Evolutionary conservation across 2,329 filamentous ascomycete species (phyloP).

Genomic region (Sphaerulina musiva): DNA sequence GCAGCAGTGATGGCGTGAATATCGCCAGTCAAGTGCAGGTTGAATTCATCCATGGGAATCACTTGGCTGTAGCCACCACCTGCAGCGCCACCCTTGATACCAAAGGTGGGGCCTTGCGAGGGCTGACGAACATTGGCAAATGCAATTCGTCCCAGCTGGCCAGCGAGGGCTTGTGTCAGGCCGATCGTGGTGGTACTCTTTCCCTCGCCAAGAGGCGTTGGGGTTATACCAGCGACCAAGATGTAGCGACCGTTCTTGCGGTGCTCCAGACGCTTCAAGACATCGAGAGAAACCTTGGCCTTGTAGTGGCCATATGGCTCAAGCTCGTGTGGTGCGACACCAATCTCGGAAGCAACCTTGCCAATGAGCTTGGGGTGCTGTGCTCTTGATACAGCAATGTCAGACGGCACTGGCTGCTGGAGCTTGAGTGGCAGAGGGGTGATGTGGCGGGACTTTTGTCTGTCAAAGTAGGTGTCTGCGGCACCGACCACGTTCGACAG

Average conservation of each 20-base stretch:
- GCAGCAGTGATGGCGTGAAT: slow-evolving; percentile 96
- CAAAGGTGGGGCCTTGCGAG: slow-evolving; percentile 94
- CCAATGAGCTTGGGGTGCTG: slow-evolving; percentile 92
- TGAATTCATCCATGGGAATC: slow-evolving; percentile 99
- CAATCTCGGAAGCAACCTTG: slow-evolving; percentile 74
- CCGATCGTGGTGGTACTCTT: slow-evolving; percentile 98
- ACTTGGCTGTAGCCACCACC: slow-evolving; percentile 98
- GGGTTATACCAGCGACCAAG: slow-evolving; percentile 90
- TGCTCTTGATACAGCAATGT: slow-evolving; percentile 83
- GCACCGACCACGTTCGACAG: slow-evolving; percentile 91
- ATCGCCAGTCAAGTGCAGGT: slow-evolving; percentile 92
- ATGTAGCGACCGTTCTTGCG: slow-evolving; percentile 85
- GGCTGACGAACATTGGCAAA: slow-evolving; percentile 98
- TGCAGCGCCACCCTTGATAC: slow-evolving; percentile 96
- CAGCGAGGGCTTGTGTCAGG: slow-evolving; percentile 84
- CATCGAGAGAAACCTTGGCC: slow-evolving; percentile 80
- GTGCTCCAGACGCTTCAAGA: slow-evolving; percentile 79
- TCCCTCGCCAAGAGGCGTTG: slow-evolving; percentile 91
- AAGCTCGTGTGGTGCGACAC: slow-evolving; percentile 79
- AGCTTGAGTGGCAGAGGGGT: slow-evolving; percentile 78
- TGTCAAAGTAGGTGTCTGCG: slow-evolving; percentile 72
- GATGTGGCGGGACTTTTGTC: slow-evolving; percentile 72
- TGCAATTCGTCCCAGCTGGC: slow-evolving; percentile 75
- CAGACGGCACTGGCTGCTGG: slow-evolving; percentile 77
- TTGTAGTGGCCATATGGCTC: slow-evolving; percentile 95